Evolutionary conservation across 148 eudicot genomes (phyloP).

Genomic region (Gaultheria prostrata): DNA sequence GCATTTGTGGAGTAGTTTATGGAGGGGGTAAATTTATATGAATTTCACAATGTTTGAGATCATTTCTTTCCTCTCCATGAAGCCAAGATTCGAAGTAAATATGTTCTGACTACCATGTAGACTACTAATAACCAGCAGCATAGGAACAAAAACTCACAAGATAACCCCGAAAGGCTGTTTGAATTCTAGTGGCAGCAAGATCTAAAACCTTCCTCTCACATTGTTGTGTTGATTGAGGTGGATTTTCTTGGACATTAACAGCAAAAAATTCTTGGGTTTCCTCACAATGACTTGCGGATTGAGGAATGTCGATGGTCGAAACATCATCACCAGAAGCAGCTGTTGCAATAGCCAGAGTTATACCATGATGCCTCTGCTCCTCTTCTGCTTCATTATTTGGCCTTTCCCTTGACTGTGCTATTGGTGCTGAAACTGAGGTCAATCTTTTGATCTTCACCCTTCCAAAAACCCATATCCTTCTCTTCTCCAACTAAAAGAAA

Average conservation of each 20-base stretch:
- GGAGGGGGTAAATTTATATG: not conserved
- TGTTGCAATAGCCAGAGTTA: slow-evolving; percentile 5
- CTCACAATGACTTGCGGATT: not conserved
- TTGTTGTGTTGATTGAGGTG: slow-evolving; percentile 6
- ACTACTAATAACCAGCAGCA: not conserved
- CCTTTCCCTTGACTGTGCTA: slow-evolving; percentile 20
- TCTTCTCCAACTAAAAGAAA: slow-evolving; percentile 38
- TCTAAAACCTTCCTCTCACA: slow-evolving; percentile 15
- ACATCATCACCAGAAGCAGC: slow-evolving; percentile 12
- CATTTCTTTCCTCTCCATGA: not conserved
- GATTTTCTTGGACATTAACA: slow-evolving; percentile 24
- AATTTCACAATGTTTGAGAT: not conserved
- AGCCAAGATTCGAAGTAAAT: not conserved
- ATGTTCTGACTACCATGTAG: not conserved
- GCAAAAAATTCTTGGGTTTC: slow-evolving; percentile 23
- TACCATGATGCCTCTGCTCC: slow-evolving; percentile 14
- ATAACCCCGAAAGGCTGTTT: slow-evolving; percentile 62
- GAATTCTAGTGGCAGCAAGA: slow-evolving; percentile 62
- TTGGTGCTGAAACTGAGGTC: slow-evolving; percentile 31
- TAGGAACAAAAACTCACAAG: slow-evolving; percentile 41
- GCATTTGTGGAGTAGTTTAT: not conserved
- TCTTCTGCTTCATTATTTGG: slow-evolving; percentile 20
- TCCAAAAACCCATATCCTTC: slow-evolving; percentile 50
- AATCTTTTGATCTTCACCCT: slow-evolving; percentile 34
- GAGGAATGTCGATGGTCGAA: not conserved